These are phyloP conservation scores for Cryptococcus deneoformans DNA, from an alignment of 1,284 basidiomycete genomes.

Conservation along the genomic window DNA sequence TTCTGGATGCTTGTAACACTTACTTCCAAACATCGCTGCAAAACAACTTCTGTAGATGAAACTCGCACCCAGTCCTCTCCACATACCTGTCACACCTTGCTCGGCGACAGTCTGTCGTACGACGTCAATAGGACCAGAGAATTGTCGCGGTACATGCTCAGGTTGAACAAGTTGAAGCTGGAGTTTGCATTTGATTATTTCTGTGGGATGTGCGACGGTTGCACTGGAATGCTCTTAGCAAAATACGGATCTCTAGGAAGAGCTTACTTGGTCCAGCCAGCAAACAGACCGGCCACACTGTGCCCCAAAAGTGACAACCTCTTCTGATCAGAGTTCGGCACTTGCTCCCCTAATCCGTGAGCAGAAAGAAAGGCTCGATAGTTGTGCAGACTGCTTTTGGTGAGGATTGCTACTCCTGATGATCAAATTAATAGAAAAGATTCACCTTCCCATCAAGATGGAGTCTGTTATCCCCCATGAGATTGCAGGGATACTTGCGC, in stretches of 20 bases:
- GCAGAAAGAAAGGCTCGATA: constrained; percentile 39
- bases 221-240: constrained; percentile 25
- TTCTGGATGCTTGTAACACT: constrained; percentile 6
- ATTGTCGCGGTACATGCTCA: constrained; percentile 32
- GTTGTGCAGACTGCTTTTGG: constrained; percentile 44
- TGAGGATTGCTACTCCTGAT: background rate
- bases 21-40: constrained; percentile 49
- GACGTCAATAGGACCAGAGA: constrained; percentile 44
- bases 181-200: constrained; percentile 50
- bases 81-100: constrained; percentile 46
- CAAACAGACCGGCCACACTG: constrained; percentile 43
- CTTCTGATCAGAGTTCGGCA: constrained; percentile 8
- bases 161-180: constrained; percentile 45
- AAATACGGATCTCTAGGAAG: background rate
- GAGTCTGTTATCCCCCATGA: constrained; percentile 50
- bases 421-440: background rate
- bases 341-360: constrained; percentile 40
- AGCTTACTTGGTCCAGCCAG: constrained; percentile 49
- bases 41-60: constrained; percentile 48
- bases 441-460: constrained; percentile 49
- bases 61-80: constrained; percentile 44
- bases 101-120: constrained; percentile 40
- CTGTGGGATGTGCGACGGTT: constrained; percentile 48
- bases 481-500: constrained; percentile 47
- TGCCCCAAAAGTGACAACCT: constrained; percentile 45